Conservation (phyloP, 2,329 filamentous ascomycete species). For the Niveomyces coronatus region DNA sequence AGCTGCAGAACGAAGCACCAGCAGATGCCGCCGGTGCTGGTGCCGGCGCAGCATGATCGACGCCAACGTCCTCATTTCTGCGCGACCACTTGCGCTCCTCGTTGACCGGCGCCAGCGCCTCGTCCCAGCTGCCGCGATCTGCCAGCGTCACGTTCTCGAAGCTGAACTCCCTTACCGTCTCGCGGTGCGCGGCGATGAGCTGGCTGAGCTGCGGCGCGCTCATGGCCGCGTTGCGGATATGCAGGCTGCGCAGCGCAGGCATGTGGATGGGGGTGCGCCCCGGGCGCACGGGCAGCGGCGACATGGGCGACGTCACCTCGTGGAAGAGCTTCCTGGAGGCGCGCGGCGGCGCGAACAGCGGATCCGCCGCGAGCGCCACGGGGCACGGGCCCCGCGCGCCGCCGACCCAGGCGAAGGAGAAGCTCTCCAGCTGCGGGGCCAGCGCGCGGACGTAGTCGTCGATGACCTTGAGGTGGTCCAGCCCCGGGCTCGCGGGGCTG, state of each 20-base stretch:
- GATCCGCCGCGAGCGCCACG: slow-evolving; percentile 57
- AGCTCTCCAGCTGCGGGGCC: slow-evolving; percentile 52
- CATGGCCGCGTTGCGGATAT: slow-evolving; percentile 63
- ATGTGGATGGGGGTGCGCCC: slow-evolving; percentile 51
- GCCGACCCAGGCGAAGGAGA: slow-evolving; percentile 71
- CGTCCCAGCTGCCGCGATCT: slow-evolving; percentile 64
- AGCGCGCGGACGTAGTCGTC: slow-evolving; percentile 71
- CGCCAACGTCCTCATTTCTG: slow-evolving; percentile 16
- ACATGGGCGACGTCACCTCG: slow-evolving; percentile 56
- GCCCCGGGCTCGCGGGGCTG: slow-evolving; percentile 46
- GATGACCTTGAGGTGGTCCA: slow-evolving; percentile 66
- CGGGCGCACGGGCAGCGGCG: slow-evolving; percentile 44
- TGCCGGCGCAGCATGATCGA: no score
- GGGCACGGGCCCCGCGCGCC: slow-evolving; percentile 61
- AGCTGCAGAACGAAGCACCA: slow-evolving; percentile 18
- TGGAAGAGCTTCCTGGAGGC: slow-evolving; percentile 49
- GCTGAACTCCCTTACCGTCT: slow-evolving; percentile 64
- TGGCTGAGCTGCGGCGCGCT: slow-evolving; percentile 59
- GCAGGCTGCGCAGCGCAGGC: slow-evolving; percentile 55
- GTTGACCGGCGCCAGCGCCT: slow-evolving; percentile 62
- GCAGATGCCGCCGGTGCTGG: neutral
- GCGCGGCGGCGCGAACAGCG: slow-evolving; percentile 51
- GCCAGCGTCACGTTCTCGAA: slow-evolving; percentile 66
- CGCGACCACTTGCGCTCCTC: slow-evolving; percentile 30
- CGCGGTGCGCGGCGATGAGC: slow-evolving; percentile 57